These are phyloP conservation scores for Comarum palustre DNA, from an alignment of 306 rosid genomes.

Conservation along the genomic window DNA sequence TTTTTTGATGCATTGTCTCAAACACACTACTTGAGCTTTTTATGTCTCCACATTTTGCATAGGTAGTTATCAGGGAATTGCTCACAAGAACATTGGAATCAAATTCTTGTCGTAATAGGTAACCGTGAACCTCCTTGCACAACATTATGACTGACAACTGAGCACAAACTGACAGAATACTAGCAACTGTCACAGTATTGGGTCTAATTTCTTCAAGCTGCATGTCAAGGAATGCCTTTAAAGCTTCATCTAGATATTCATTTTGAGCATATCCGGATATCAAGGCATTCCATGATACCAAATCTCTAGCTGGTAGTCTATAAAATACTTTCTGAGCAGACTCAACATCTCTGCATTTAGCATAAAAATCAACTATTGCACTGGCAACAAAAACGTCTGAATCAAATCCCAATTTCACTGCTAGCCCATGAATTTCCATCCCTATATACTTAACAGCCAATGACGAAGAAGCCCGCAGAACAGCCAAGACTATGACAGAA, in stretches of 20 bases:
- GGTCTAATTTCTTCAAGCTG: conserved; percentile 28
- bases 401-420: conserved; percentile 24
- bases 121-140: conserved; percentile 40
- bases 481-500: conserved; percentile 35
- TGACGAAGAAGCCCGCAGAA: conserved; percentile 39
- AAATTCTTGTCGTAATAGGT: conserved; percentile 28
- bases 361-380: conserved; percentile 42
- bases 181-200: conserved; percentile 29
- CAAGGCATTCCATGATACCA: conserved; percentile 39
- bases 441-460: conserved; percentile 27
- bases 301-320: conserved; percentile 25
- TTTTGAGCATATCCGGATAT: conserved; percentile 37
- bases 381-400: conserved; percentile 28
- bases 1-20: conserved; percentile 27
- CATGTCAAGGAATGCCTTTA: conserved; percentile 33
- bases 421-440: conserved; percentile 34
- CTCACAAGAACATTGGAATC: conserved; percentile 29
- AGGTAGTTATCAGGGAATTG: conserved; percentile 38
- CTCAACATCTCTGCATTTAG: conserved; percentile 31
- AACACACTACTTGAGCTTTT: conserved; percentile 30
- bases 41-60: conserved; percentile 44
- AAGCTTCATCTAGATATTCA: conserved; percentile 22
- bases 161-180: conserved; percentile 34
- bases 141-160: conserved; percentile 27
- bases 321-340: conserved; percentile 30